Evolutionary conservation across 352 stramenopile species (phyloP), one percentile per base, ranked within the genome.

Genomic region (Phytophthora tentaculata): DNA sequence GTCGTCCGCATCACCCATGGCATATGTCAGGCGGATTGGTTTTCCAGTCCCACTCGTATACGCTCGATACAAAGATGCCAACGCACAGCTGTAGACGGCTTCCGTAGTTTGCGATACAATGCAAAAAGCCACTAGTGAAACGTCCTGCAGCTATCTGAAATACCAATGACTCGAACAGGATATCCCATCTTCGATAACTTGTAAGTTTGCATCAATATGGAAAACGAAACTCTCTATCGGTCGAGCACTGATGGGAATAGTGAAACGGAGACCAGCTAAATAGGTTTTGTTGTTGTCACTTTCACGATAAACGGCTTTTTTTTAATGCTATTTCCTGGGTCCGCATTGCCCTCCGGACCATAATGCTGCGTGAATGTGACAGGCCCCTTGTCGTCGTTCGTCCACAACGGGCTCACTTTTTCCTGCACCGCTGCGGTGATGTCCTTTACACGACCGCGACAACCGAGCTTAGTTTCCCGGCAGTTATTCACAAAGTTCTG

Each of bases 91-190:
- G 16, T 41, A 56, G 7, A 55, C 37, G 8, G 2, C 1, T 14
- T 67, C 6, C 2, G 28, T 54, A 2, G n/a, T 26, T 19, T 63
- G 39, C 7, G 55, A 65, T 1, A 61, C 20, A 9, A 76, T 51
- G 19, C 61, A 63, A 20, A 76, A 60, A 0, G 59, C 70, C 22
- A 74, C 61, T 0, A 41, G 20, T 77, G 70, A 44, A 77, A 74
- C 5, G 58, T 61, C 3, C 61, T 61, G 2, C 41, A 44, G 0
- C 12, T 1, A 35, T 74, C 65, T 16, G 57, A 74, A 16, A 72
- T 63, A 5, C 61, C 70, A 16, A 69, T 35, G 13, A 77, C 54
- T 0, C 71, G 22, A 0, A 67, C 56, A 22, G 70, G 56, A 45
- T 66, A 71, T 37, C 56, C 41, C 3, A 41, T 44, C n/a, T 60